Evolutionary conservation across 768 basidiomycete species (phyloP).

Genomic region (Punctularia strigosozonata): DNA sequence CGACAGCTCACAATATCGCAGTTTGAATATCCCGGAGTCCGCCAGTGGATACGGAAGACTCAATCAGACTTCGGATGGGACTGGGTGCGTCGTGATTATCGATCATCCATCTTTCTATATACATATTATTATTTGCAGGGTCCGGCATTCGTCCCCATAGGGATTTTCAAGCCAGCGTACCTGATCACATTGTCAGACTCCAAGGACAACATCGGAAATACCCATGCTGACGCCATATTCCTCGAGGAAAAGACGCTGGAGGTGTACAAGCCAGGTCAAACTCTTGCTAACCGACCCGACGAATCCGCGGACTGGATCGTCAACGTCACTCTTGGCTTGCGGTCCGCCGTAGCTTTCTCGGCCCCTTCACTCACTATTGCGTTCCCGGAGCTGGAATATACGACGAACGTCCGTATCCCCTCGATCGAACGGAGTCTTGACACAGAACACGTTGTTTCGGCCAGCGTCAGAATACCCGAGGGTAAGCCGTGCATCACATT

Average conservation of each 20-base stretch:
- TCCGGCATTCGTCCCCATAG: slow-evolving; percentile 46
- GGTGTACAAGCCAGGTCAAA: slow-evolving; percentile 39
- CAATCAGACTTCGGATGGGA: slow-evolving; percentile 52
- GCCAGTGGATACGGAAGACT: slow-evolving; percentile 37
- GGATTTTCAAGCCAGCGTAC: slow-evolving; percentile 44
- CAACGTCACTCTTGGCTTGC: slow-evolving; percentile 39
- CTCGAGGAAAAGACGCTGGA: slow-evolving; percentile 43
- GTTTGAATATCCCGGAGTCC: slow-evolving; percentile 40
- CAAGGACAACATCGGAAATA: not conserved
- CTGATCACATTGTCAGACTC: slow-evolving; percentile 27
- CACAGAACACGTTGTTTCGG: no score
- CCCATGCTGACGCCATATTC: slow-evolving; percentile 18
- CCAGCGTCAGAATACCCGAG: slow-evolving; percentile 35
- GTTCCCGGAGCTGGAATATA: slow-evolving; percentile 33
- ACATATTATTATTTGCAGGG: slow-evolving; percentile 20
- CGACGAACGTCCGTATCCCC: slow-evolving; percentile 18
- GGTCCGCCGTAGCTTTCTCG: slow-evolving; percentile 25
- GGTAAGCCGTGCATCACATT: slow-evolving; percentile 1
- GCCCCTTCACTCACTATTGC: slow-evolving; percentile 28
- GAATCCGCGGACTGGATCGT: slow-evolving; percentile 42
- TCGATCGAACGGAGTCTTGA: slow-evolving; percentile 1
- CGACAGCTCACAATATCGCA: slow-evolving; percentile 8
- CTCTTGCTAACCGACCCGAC: slow-evolving; percentile 26
- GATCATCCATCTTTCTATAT: not conserved
- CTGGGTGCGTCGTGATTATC: slow-evolving; percentile 25